These are phyloP conservation scores for Metschnikowia henanensis DNA, from an alignment of 805 yeast species.

Conservation along the genomic window DNA sequence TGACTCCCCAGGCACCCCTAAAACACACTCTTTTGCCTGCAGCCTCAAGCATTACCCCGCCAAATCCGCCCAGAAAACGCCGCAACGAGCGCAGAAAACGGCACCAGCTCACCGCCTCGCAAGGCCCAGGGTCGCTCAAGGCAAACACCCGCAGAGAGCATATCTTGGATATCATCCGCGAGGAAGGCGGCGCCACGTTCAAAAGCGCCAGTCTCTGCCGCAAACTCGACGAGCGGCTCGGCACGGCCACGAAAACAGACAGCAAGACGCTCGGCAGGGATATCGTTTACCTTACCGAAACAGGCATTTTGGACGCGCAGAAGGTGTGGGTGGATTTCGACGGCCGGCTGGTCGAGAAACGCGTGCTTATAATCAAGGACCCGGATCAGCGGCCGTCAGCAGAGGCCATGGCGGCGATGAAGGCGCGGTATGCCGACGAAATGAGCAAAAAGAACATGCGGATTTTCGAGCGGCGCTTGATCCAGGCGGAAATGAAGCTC, in stretches of 20 bases:
- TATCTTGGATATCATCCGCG: slow-evolving; percentile 30
- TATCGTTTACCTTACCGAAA: slow-evolving; percentile 26
- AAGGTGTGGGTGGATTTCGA: slow-evolving; percentile 24
- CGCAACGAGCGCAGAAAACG: background rate
- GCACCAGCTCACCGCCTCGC: slow-evolving; percentile 8
- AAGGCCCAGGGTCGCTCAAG: slow-evolving; percentile 25
- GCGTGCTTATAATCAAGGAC: slow-evolving; percentile 31
- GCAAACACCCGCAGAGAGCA: slow-evolving; percentile 30
- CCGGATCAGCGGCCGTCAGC: slow-evolving; percentile 28
- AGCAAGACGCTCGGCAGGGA: slow-evolving; percentile 41
- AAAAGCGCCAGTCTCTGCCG: slow-evolving; percentile 36
- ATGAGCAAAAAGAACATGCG: slow-evolving; percentile 12
- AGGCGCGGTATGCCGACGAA: slow-evolving; percentile 17
- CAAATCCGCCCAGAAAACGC: background rate
- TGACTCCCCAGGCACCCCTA: too few species aligned
- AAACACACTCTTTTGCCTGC: background rate
- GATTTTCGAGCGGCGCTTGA: slow-evolving; percentile 11
- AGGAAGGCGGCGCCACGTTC: slow-evolving; percentile 39
- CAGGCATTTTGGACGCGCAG: slow-evolving; percentile 23
- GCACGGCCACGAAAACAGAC: slow-evolving; percentile 32
- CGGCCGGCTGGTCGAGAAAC: slow-evolving; percentile 30
- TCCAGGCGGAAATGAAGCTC: slow-evolving; percentile 16
- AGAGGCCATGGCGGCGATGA: slow-evolving; percentile 28
- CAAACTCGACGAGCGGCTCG: slow-evolving; percentile 30
- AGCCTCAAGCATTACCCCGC: background rate